Base-by-base conservation (phyloP, 495 filamentous ascomycete species). In the Elasticomyces elasticus region DNA sequence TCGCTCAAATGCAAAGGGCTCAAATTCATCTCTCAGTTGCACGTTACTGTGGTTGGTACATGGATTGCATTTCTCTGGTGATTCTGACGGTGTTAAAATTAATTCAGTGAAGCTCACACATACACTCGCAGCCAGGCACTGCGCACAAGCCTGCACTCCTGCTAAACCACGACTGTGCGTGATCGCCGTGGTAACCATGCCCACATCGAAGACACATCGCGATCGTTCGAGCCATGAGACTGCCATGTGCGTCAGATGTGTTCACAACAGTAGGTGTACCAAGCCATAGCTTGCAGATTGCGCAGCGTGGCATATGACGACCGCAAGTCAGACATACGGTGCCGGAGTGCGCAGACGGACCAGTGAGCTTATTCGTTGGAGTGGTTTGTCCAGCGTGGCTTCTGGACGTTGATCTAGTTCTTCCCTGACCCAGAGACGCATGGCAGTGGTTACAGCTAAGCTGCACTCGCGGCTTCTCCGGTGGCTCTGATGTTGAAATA, bases 171-270 rank as follows among this genome's bases (percentile, higher is more conserved):
- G 84, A 80, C 55, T 80, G 73, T 11, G 89, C 88, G 68, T 97
- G 92, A 61, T 90, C 82, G 13, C 85, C 81, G 67, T 98, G 92
- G 63, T 86, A 82, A 12, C 87, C 88, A 72, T 98, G 92, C 62
- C 86, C 85, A 66, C 92, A 98, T 54, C 78, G 78, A 35, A 89
- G 79, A 61, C 92, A 98, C 63, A 95, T 94, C 0, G 81, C 84
- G 43, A 90, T 77, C 49, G 80, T 76, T 27, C 72, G 66, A 37
- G 67, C 66, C 71, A 77, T 71, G 10, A 71, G 28, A 81, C 78
- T 10, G 70, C 71, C 13, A 75, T 71, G 19, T 72, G 69, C 28
- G 15, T 0, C 28, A 7, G 11, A 24, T 22, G 9, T 19, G 20
- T 13, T 15, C 62, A 77, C 74, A n/a, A 80, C 80, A 58, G 89